Conservation (phyloP, 306 rosid species). For the Cucurbita argyrosperma region DNA sequence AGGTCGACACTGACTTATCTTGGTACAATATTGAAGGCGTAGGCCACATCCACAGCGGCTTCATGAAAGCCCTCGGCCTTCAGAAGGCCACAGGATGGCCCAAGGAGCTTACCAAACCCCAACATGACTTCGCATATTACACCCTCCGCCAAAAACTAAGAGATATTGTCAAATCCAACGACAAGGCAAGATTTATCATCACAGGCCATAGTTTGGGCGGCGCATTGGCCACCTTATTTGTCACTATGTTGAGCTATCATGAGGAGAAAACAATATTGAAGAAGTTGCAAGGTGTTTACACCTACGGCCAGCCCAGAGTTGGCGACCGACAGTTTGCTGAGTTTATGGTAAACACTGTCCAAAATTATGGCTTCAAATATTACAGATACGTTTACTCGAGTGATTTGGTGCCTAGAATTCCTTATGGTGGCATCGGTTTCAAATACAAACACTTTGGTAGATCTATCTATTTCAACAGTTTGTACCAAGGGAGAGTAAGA, state of each 20-base stretch:
- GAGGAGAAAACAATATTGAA: slow-evolving; percentile 39
- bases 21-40: slow-evolving; percentile 38
- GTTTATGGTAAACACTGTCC: slow-evolving; percentile 32
- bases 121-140: slow-evolving; percentile 36
- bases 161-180: slow-evolving; percentile 16
- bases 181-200: slow-evolving; percentile 41
- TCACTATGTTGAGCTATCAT: slow-evolving; percentile 34
- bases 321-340: slow-evolving; percentile 44
- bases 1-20: slow-evolving; percentile 46
- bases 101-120: slow-evolving; percentile 9
- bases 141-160: slow-evolving; percentile 26
- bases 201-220: slow-evolving; percentile 79
- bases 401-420: slow-evolving; percentile 54
- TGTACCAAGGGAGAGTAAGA: slow-evolving; percentile 40
- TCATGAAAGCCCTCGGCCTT: slow-evolving; percentile 45
- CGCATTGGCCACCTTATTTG: slow-evolving; percentile 55
- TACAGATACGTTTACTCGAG: slow-evolving; percentile 28
- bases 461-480: slow-evolving; percentile 38
- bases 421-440: slow-evolving; percentile 26
- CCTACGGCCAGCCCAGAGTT: slow-evolving; percentile 72
- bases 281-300: slow-evolving; percentile 52
- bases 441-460: slow-evolving; percentile 44
- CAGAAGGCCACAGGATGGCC: slow-evolving; percentile 46
- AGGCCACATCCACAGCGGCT: slow-evolving; percentile 54
- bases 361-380: slow-evolving; percentile 29